Conservation (phyloP, 2,329 filamentous ascomycete genomes). For the Hawksworthiomyces lignivorus region DNA sequence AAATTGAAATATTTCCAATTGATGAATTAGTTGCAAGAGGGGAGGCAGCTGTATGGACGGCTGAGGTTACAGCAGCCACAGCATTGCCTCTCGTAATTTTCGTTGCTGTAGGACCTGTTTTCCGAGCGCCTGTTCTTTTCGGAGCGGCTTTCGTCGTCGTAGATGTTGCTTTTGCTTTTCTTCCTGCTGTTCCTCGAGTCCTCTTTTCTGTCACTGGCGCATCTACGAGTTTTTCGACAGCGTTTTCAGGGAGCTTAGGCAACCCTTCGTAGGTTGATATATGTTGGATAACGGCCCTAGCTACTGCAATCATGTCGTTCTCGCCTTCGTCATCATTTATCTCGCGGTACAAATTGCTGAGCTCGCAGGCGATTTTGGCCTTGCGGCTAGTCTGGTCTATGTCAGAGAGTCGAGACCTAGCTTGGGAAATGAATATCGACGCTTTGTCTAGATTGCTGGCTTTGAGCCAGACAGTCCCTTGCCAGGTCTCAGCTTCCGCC, state of each 20-base stretch:
- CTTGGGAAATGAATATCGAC: slow-evolving; percentile 44
- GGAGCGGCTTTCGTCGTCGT: slow-evolving; percentile 19
- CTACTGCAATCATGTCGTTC: slow-evolving; percentile 35
- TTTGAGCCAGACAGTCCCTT: slow-evolving; percentile 46
- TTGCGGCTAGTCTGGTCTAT: slow-evolving; percentile 36
- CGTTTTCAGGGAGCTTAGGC: too few relatives aligned
- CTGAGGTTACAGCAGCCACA: too few relatives aligned
- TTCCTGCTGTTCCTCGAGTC: too few relatives aligned
- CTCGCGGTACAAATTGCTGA: slow-evolving; percentile 49
- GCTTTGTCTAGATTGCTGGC: slow-evolving; percentile 55
- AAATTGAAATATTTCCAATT: slow-evolving; percentile 17
- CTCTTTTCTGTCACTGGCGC: background rate
- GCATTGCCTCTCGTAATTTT: slow-evolving; percentile 18
- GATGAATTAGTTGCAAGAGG: background rate
- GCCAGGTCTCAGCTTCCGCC: slow-evolving; percentile 47
- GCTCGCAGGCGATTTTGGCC: slow-evolving; percentile 43
- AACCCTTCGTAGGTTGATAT: background rate
- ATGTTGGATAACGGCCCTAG: slow-evolving; percentile 31
- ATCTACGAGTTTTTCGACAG: too few relatives aligned
- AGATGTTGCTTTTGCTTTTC: background rate
- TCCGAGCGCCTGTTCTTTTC: too few relatives aligned
- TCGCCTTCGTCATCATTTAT: slow-evolving; percentile 38
- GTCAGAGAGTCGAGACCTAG: slow-evolving; percentile 41
- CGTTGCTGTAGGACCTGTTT: slow-evolving; percentile 18
- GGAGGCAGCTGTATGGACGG: too few relatives aligned